Percentiles rank a stretch among this genome's conserved stretches.
Evolutionary conservation across 192 early-diverging fungal genomes (phyloP).

Genomic region (Paraglomus brasilianum): DNA sequence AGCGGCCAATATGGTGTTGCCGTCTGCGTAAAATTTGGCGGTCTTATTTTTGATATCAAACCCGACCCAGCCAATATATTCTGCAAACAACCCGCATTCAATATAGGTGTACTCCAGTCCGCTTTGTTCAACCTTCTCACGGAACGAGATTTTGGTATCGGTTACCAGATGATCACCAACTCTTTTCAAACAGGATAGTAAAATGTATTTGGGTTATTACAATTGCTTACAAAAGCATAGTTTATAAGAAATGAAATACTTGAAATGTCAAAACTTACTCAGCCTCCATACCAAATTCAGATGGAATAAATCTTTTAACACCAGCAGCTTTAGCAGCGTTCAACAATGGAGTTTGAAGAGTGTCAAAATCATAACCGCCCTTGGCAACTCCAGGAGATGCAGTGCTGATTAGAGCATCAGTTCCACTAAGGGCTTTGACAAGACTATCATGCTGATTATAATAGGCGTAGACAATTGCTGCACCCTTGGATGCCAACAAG

Average conservation of each 20-base stretch:
- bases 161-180: neutral
- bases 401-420: conserved; percentile 11
- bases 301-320: conserved; percentile 29
- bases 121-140: conserved; percentile 8
- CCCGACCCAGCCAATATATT: conserved; percentile 1
- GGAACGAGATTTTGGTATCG: neutral
- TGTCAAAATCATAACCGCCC: neutral
- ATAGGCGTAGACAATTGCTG: conserved; percentile 23
- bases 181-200: neutral
- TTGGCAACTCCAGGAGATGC: neutral
- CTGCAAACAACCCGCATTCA: neutral
- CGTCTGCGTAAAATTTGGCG: neutral
- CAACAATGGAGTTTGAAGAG: conserved; percentile 7
- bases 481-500: conserved; percentile 8
- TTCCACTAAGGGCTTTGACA: conserved; percentile 25
- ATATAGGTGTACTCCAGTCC: conserved; percentile 18
- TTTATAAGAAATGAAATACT: too few species aligned
- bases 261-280: too few species aligned
- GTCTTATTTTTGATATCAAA: conserved; percentile 14
- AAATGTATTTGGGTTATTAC: too few species aligned
- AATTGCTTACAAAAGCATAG: too few species aligned
- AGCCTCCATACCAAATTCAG: conserved; percentile 26
- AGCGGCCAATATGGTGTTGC: neutral
- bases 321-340: conserved; percentile 13
- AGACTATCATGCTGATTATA: conserved; percentile 22